Percentiles rank a stretch among this genome's conserved stretches.
Evolutionary conservation across 208 protist genomes (phyloP).

Genomic region (Leishmania major): DNA sequence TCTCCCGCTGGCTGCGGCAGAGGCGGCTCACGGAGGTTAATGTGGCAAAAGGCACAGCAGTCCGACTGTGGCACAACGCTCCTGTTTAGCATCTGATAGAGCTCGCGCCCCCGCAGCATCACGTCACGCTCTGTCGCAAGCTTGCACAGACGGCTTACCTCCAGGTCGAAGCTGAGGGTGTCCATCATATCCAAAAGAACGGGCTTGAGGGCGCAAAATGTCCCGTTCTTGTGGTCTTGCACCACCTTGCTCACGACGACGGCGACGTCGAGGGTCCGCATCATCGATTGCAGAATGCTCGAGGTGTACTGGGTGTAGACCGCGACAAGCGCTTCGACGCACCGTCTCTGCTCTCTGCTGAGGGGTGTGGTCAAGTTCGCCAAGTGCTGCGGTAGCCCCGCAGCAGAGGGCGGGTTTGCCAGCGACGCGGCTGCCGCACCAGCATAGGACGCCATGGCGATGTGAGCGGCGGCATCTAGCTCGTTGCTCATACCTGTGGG

Average conservation of each 20-base stretch:
- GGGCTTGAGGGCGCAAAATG: constrained; percentile 63
- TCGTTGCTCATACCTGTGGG: constrained; percentile 4
- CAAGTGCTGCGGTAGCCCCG: neutral
- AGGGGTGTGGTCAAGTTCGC: constrained; percentile 15
- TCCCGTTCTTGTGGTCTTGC: constrained; percentile 50
- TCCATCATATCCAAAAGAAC: constrained; percentile 66
- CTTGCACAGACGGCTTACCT: constrained; percentile 53
- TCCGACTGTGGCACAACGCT: constrained; percentile 57
- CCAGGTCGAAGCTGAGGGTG: constrained; percentile 60
- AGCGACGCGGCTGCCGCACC: neutral
- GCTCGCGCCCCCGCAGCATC: constrained; percentile 35
- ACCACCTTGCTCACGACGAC: constrained; percentile 56
- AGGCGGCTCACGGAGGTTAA: constrained; percentile 27
- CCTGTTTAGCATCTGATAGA: constrained; percentile 46
- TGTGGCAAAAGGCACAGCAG: constrained; percentile 63
- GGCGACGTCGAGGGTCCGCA: constrained; percentile 51
- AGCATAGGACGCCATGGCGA: neutral
- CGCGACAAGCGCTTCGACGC: constrained; percentile 48
- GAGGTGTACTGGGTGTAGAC: constrained; percentile 64
- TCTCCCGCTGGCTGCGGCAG: neutral
- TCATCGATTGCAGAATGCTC: constrained; percentile 50
- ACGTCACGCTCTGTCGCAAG: constrained; percentile 54
- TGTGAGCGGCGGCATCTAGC: neutral
- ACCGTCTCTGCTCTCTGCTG: constrained; percentile 6
- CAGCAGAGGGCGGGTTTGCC: neutral